Evolutionary conservation across 768 basidiomycete species (phyloP).

Genomic region (Rhodotorula toruloides): DNA sequence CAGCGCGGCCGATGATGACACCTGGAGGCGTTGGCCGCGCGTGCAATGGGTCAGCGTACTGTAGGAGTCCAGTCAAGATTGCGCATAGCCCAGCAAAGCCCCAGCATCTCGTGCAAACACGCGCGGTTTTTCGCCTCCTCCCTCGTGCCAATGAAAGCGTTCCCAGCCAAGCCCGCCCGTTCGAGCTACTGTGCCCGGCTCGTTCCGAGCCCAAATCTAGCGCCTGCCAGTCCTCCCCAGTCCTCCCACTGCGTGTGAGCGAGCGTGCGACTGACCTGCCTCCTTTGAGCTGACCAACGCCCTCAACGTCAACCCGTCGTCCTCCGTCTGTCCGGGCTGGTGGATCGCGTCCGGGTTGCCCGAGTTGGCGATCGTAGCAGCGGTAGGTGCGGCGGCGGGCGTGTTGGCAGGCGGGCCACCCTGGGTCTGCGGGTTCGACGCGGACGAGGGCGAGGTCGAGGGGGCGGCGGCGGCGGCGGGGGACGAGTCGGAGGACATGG

Average conservation of each 20-base stretch:
- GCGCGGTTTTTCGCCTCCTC: too few relatives aligned
- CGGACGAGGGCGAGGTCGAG: neutral
- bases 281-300: constrained; percentile 88
- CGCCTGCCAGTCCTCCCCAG: too few relatives aligned
- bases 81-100: too few relatives aligned
- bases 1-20: constrained; percentile 92
- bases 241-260: neutral
- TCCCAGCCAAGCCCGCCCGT: too few relatives aligned
- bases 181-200: too few relatives aligned
- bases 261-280: constrained; percentile 35
- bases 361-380: constrained; percentile 57
- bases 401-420: constrained; percentile 21
- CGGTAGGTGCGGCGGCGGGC: constrained; percentile 36
- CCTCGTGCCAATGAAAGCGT: too few relatives aligned
- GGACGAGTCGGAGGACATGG: neutral
- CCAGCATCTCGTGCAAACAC: too few relatives aligned
- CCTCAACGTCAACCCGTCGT: constrained; percentile 76
- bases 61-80: too few relatives aligned
- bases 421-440: constrained; percentile 2
- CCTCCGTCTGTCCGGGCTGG: constrained; percentile 23
- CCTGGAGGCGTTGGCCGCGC: constrained; percentile 51
- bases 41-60: too few relatives aligned
- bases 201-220: too few relatives aligned
- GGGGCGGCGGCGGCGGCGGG: constrained; percentile 13
- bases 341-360: constrained; percentile 58